Conservation (phyloP, 2,329 filamentous ascomycete genomes). For the Remersonia thermophila region DNA sequence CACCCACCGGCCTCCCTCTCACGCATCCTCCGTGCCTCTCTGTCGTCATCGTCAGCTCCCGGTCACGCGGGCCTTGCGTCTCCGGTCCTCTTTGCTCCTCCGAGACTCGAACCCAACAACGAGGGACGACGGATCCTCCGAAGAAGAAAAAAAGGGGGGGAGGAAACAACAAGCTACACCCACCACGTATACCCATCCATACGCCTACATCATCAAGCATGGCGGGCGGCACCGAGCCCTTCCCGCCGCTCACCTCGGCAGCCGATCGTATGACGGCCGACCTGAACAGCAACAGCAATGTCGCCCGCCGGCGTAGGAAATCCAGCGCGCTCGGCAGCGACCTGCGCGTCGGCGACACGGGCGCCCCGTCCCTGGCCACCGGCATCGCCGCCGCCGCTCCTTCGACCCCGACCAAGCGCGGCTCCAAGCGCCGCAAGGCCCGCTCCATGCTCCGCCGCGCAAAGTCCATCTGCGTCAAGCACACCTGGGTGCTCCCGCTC, state of each 20-base stretch:
- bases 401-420: conserved; percentile 26
- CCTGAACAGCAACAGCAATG: conserved; percentile 28
- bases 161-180: conserved; percentile 1
- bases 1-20: no score
- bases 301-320: conserved; percentile 38
- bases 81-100: neutral
- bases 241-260: conserved; percentile 40
- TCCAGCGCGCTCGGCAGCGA: conserved; percentile 42
- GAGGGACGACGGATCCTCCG: no score
- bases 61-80: neutral
- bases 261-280: conserved; percentile 27
- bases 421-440: conserved; percentile 43
- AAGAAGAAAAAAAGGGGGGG: neutral
- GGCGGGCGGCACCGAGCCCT: conserved; percentile 31
- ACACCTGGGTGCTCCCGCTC: conserved; percentile 55
- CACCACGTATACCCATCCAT: no score
- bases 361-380: conserved; percentile 41
- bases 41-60: neutral
- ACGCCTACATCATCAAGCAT: conserved; percentile 2
- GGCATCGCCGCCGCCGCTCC: conserved; percentile 29
- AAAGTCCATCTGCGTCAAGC: conserved; percentile 40
- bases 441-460: conserved; percentile 41
- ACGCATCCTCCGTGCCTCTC: no score
- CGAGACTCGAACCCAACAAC: neutral
- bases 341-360: conserved; percentile 42